phyloP scores from a whole-genome alignment of 208 protist species.

The Porcisia deanei region DNA sequence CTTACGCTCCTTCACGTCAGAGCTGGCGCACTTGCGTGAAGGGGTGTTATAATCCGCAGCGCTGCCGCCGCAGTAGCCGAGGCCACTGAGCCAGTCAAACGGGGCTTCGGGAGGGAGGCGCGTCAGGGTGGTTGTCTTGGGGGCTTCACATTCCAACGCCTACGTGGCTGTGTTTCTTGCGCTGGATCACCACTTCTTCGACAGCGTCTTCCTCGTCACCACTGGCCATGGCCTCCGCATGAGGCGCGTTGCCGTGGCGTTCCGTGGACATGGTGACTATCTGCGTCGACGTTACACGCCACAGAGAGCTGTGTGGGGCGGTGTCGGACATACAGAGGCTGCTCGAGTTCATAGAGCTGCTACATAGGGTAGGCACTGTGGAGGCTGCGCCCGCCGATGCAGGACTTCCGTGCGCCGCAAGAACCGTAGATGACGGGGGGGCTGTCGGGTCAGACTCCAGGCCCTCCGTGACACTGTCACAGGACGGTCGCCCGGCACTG shows the following conservation, averaged over 20 bases:
- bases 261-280: not conserved
- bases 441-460: not conserved
- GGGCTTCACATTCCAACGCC: not conserved
- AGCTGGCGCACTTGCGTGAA: not conserved
- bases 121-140: not conserved
- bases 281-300: not conserved
- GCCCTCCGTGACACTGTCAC: not conserved
- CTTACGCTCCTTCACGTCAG: not conserved
- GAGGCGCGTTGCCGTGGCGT: not conserved
- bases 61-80: not conserved
- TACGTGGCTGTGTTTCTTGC: not conserved
- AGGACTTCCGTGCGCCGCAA: not conserved
- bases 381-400: not conserved
- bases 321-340: not conserved
- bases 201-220: not conserved
- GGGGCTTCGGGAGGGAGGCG: not conserved
- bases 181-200: constrained; percentile 6
- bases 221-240: not conserved
- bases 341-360: not conserved
- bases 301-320: not conserved
- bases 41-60: no score
- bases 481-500: not conserved
- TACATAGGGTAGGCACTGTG: not conserved
- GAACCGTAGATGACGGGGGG: not conserved
- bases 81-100: no score